Evolutionary conservation across 2,329 filamentous ascomycete genomes (phyloP).

Genomic region (Pseudogymnoascus sp.): DNA sequence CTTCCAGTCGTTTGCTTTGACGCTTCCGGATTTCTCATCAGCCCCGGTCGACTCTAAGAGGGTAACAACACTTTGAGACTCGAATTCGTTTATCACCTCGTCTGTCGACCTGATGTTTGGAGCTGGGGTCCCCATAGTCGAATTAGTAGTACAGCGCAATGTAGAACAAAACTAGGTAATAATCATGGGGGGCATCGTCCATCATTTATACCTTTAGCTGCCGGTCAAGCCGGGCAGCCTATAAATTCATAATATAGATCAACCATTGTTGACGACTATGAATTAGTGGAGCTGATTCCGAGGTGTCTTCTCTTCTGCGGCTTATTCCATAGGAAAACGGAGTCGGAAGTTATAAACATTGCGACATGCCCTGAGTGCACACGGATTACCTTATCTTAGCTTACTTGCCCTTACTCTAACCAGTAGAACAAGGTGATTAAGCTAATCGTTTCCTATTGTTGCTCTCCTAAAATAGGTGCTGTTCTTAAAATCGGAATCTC

Average conservation of each 20-base stretch:
- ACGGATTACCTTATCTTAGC: neutral
- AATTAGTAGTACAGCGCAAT: neutral
- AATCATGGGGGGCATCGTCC: neutral
- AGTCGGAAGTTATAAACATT: neutral
- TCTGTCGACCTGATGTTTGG: neutral
- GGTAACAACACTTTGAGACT: neutral
- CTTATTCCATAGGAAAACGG: neutral
- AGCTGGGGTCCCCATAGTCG: neutral
- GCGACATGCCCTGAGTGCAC: neutral
- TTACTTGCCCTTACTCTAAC: neutral
- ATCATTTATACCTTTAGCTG: neutral
- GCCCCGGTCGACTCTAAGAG: neutral
- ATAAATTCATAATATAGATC: neutral
- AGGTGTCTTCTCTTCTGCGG: neutral
- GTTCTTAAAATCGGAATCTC: neutral
- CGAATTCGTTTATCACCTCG: neutral
- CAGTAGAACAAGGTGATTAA: neutral
- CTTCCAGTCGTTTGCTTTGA: neutral
- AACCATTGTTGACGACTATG: neutral
- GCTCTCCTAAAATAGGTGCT: neutral
- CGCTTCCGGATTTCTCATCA: neutral
- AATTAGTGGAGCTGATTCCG: neutral
- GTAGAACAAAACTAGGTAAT: neutral
- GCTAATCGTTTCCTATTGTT: neutral
- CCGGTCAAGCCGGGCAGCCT: neutral